Evolutionary conservation across 371 early-diverging fungal species (phyloP), one percentile per base, ranked within the genome.

Genomic region (Smittium mucronatum): DNA sequence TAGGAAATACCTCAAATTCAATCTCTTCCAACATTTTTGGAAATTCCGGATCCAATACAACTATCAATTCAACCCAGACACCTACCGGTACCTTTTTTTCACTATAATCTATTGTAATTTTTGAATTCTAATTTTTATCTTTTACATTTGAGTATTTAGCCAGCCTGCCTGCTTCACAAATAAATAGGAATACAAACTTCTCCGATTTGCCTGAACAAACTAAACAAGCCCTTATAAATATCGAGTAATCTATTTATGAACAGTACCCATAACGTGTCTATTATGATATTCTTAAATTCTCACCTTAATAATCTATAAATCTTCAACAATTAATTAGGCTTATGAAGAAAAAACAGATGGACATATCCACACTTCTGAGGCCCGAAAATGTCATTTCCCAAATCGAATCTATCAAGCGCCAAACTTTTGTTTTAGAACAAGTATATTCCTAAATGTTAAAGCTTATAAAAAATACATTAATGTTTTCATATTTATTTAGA

Each of bases 121-220:
- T n/a, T n/a, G n/a, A n/a, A n/a, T n/a, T n/a, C n/a, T n/a, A n/a
- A n/a, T n/a, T n/a, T n/a, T n/a, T n/a, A n/a, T n/a, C n/a, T n/a
- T n/a, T n/a, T n/a, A n/a, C n/a, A n/a, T n/a, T n/a, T n/a, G n/a
- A n/a, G n/a, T n/a, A n/a, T n/a, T n/a, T n/a, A n/a, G n/a, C n/a
- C n/a, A n/a, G n/a, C n/a, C n/a, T n/a, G n/a, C n/a, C n/a, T n/a
- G 21, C 11, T 47, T 47, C 21, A 47, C 47, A 47, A 47, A 30
- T 67, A 2, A 67, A 2, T 25, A 67, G 57, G 36, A 67, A 32
- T 16, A 67, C 67, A 33, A 67, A 67, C 16, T 67, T 67, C 47
- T 35, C 30, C 5, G 67, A 67, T 2, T 31, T 67, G 28, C 67
- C 67, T 5, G 67, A 67, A 25, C 67, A 67, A 28, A 67, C 67